These are phyloP conservation scores for Mucor circinelloides DNA, from an alignment of 371 early-diverging fungal genomes.

Conservation along the genomic window DNA sequence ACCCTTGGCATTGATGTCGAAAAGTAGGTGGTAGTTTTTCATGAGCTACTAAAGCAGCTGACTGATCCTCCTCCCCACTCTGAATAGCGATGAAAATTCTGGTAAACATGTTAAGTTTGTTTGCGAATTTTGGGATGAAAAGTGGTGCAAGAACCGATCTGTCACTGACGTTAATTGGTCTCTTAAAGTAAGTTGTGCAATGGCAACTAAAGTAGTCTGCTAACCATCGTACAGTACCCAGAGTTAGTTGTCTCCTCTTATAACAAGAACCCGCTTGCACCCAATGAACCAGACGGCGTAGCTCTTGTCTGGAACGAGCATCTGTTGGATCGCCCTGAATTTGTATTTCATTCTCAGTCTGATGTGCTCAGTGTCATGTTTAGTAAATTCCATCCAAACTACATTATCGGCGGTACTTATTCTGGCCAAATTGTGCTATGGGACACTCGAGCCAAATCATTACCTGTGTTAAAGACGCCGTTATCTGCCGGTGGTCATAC, in stretches of 20 bases:
- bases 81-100: constrained; percentile 63
- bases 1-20: constrained; percentile 70
- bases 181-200: constrained; percentile 65
- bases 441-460: constrained; percentile 92
- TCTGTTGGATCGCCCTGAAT: constrained; percentile 89
- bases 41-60: too few relatives aligned
- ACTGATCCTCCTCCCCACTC: background rate
- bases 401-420: constrained; percentile 93
- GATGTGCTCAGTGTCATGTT: constrained; percentile 90
- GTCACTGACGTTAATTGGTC: constrained; percentile 95
- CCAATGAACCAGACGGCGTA: constrained; percentile 93
- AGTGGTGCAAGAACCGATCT: constrained; percentile 79
- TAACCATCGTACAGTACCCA: constrained; percentile 81
- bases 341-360: constrained; percentile 91
- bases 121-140: constrained; percentile 80
- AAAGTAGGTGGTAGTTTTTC: too few relatives aligned
- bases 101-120: constrained; percentile 75
- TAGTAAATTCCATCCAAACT: constrained; percentile 88
- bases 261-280: constrained; percentile 84
- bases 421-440: constrained; percentile 96
- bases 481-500: constrained; percentile 93
- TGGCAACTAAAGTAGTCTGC: too few relatives aligned
- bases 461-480: constrained; percentile 85
- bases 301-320: constrained; percentile 94
- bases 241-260: constrained; percentile 89